Conservation (phyloP, 169 alveolate species). For the Plasmodium vivax region DNA sequence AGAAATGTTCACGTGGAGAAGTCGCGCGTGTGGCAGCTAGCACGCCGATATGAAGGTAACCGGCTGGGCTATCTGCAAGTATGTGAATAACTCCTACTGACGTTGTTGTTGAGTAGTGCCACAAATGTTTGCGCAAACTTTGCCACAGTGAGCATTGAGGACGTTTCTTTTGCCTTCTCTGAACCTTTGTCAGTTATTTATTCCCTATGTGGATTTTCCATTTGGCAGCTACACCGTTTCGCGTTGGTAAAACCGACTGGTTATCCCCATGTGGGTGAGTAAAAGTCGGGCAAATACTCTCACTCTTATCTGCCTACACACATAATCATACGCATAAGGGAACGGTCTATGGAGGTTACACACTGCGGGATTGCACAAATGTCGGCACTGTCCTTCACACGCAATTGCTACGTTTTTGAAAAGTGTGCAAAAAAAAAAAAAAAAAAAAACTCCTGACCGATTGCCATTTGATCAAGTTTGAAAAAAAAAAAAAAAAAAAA, state of each 20-base stretch:
- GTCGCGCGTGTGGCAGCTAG: not conserved
- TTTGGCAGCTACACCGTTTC: not conserved
- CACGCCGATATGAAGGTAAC: not conserved
- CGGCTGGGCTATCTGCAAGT: not conserved
- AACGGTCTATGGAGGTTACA: not conserved
- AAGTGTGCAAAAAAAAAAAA: not conserved
- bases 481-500: slow-evolving; percentile 10
- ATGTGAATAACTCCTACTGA: not conserved
- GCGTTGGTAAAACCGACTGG: not conserved
- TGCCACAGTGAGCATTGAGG: not conserved
- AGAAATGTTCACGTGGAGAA: not conserved
- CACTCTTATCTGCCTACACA: not conserved
- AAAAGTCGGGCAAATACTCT: not conserved
- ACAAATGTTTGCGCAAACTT: not conserved
- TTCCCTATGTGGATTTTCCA: not conserved
- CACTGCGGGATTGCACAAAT: not conserved
- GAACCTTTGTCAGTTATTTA: not conserved
- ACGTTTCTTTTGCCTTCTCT: not conserved
- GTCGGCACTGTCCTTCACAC: not conserved
- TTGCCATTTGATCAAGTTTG: not conserved
- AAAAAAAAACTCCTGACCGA: slow-evolving; percentile 14
- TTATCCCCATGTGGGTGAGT: not conserved
- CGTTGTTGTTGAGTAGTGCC: not conserved
- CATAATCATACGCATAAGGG: not conserved
- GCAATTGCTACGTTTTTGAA: not conserved